phyloP scores from a whole-genome alignment of 768 basidiomycete species.

The Neoboletus magnificus region DNA sequence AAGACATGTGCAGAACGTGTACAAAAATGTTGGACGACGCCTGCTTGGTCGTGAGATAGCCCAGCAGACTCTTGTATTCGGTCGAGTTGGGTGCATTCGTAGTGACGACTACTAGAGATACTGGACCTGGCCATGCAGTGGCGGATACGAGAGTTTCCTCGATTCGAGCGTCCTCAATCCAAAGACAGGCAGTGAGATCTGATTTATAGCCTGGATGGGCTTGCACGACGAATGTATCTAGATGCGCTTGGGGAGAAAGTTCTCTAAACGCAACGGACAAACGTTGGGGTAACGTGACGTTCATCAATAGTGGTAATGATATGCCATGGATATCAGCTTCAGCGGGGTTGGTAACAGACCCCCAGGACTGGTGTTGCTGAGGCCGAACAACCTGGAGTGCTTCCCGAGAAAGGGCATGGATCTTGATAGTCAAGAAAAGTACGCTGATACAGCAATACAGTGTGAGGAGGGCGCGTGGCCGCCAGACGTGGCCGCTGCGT shows the following conservation, averaged over 20 bases:
- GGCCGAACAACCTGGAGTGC: background rate
- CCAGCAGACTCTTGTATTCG: conserved; percentile 21
- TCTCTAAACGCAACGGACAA: conserved; percentile 36
- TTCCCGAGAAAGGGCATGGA: conserved; percentile 14
- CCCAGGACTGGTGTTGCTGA: background rate
- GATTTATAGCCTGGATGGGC: conserved; percentile 5
- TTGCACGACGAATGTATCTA: conserved; percentile 38
- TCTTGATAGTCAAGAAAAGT: conserved; percentile 34
- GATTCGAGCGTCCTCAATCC: conserved; percentile 39
- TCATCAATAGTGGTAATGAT: conserved; percentile 23
- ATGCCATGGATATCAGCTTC: background rate
- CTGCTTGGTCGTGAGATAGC: conserved; percentile 2
- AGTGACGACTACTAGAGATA: conserved; percentile 49
- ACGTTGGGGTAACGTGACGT: conserved; percentile 31
- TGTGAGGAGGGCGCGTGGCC: conserved; percentile 32
- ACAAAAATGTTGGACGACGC: conserved; percentile 33
- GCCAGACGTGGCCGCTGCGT: conserved; percentile 21
- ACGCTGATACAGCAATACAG: conserved; percentile 44
- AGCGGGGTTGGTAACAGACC: background rate
- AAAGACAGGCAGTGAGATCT: conserved; percentile 47
- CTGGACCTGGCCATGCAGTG: conserved; percentile 45
- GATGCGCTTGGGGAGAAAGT: conserved; percentile 22
- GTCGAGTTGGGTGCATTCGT: conserved; percentile 27
- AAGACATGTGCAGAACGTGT: conserved; percentile 47
- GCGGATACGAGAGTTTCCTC: conserved; percentile 36